A percentile compares a stretch with the other conserved stretches of the same genome.
Conservation (phyloP, 1,139 yeast species). For the Suhomyces maxii region DNA sequence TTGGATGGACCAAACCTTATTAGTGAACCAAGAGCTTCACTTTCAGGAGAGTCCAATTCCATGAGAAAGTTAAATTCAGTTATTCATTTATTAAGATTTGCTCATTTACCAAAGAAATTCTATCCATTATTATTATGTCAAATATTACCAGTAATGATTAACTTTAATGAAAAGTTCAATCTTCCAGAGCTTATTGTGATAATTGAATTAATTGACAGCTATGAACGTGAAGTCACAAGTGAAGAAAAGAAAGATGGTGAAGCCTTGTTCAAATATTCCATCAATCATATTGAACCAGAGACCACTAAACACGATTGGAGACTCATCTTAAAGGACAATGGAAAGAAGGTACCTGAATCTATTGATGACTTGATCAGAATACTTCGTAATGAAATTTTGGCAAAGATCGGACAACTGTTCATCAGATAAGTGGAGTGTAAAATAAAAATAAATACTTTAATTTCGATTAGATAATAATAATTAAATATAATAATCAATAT, state of each 20-base stretch:
- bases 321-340: conserved; percentile 17
- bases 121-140: conserved; percentile 53
- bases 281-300: conserved; percentile 24
- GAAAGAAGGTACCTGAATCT: conserved; percentile 23
- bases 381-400: conserved; percentile 35
- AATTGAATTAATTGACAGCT: conserved; percentile 50
- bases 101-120: conserved; percentile 61
- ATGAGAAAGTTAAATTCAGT: conserved; percentile 37
- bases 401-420: conserved; percentile 43
- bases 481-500: too few relatives aligned
- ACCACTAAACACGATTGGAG: conserved; percentile 39
- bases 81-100: conserved; percentile 59
- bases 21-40: not conserved
- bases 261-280: conserved; percentile 32
- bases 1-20: conserved; percentile 23
- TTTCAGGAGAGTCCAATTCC: conserved; percentile 7
- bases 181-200: conserved; percentile 48
- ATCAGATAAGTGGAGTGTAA: conserved; percentile 13
- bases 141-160: conserved; percentile 43
- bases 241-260: conserved; percentile 33
- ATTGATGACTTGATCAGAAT: conserved; percentile 25
- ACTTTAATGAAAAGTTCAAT: conserved; percentile 28
- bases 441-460: too few relatives aligned
- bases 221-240: conserved; percentile 31
- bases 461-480: too few relatives aligned